Conservation (phyloP, 192 early-diverging fungal genomes). For the Linnemannia hyalina region DNA sequence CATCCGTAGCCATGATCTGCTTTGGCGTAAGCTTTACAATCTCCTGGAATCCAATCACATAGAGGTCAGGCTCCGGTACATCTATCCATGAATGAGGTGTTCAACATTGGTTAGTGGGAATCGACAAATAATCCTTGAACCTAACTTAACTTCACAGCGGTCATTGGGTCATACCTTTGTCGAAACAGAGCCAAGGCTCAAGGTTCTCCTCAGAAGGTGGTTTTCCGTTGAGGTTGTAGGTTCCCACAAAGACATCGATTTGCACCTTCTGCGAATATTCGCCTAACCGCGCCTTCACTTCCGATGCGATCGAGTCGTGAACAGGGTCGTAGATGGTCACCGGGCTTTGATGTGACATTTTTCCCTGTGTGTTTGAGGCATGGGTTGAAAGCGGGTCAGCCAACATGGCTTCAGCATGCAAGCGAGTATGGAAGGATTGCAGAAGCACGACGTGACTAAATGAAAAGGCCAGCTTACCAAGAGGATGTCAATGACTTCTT, state of each 20-base stretch:
- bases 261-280: constrained; percentile 72
- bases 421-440: not conserved
- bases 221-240: constrained; percentile 94
- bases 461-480: constrained; percentile 63
- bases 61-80: constrained; percentile 77
- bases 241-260: constrained; percentile 84
- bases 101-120: not conserved
- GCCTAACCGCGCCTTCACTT: constrained; percentile 52
- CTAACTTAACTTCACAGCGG: not conserved
- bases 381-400: not conserved
- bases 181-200: constrained; percentile 73
- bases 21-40: constrained; percentile 90
- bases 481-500: constrained; percentile 92
- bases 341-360: constrained; percentile 58
- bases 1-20: constrained; percentile 60
- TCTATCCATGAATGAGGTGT: constrained; percentile 18
- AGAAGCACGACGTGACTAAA: not conserved
- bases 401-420: not conserved
- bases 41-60: constrained; percentile 95
- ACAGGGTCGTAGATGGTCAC: constrained; percentile 69
- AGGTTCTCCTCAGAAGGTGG: constrained; percentile 73
- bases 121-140: not conserved
- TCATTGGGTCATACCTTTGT: constrained; percentile 34
- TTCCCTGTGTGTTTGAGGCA: constrained; percentile 57
- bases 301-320: constrained; percentile 57